These are phyloP conservation scores for Kingdonia uniflora DNA, from an alignment of 164 flowering plant genomes.

Conservation along the genomic window DNA sequence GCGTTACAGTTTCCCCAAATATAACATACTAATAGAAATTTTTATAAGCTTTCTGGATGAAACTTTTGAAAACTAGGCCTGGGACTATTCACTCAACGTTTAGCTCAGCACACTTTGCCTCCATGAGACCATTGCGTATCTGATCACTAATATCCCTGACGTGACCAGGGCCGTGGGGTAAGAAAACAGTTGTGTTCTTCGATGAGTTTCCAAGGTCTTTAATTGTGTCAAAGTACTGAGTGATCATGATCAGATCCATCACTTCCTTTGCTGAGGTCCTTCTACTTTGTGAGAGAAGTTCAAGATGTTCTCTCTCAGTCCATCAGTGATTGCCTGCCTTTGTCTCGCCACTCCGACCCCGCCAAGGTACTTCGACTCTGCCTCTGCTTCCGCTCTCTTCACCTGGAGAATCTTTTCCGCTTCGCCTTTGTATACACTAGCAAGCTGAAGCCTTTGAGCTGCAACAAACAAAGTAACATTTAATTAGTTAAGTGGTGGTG, in stretches of 20 bases:
- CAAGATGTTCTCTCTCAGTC: constrained; percentile 87
- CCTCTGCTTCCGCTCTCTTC: constrained; percentile 93
- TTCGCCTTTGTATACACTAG: constrained; percentile 94
- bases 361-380: constrained; percentile 92
- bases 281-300: constrained; percentile 84
- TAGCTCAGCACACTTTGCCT: constrained; percentile 50
- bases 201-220: constrained; percentile 93
- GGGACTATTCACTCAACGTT: constrained; percentile 8
- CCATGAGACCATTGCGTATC: constrained; percentile 91
- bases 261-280: constrained; percentile 95
- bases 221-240: constrained; percentile 96
- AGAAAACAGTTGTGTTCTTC: constrained; percentile 92
- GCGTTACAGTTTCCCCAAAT: too few relatives aligned
- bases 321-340: constrained; percentile 97
- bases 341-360: constrained; percentile 98
- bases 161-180: constrained; percentile 98
- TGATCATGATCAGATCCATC: constrained; percentile 96
- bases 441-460: constrained; percentile 97
- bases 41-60: too few relatives aligned
- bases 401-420: constrained; percentile 88
- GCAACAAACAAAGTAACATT: constrained; percentile 10
- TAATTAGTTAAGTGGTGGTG: too few relatives aligned
- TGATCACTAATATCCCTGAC: constrained; percentile 83
- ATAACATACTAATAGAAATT: too few relatives aligned
- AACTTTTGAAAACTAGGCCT: too few relatives aligned